Evolutionary conservation across 345 rosid species (phyloP).

Genomic region (Dipteronia dyeriana): DNA sequence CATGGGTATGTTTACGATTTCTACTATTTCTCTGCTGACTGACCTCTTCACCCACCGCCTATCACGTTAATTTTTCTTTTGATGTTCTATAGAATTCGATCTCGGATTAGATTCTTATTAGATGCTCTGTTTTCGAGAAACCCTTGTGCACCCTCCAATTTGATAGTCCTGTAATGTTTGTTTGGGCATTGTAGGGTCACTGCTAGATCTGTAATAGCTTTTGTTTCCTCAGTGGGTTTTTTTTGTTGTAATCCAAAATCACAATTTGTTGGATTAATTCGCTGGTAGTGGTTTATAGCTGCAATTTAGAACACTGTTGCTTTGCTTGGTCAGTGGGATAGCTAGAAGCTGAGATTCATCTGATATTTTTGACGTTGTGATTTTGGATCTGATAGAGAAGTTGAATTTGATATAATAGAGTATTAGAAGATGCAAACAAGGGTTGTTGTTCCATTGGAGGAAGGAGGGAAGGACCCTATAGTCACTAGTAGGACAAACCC

Average conservation of each 20-base stretch:
- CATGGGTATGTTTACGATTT: slow-evolving; percentile 2
- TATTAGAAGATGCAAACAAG: slow-evolving; percentile 54
- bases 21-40: background rate
- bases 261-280: background rate
- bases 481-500: slow-evolving; percentile 41
- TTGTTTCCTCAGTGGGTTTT: background rate
- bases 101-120: background rate
- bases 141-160: slow-evolving; percentile 13
- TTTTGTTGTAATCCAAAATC: background rate
- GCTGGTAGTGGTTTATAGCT: background rate
- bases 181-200: slow-evolving; percentile 3
- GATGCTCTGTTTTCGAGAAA: background rate
- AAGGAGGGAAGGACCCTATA: slow-evolving; percentile 67
- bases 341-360: background rate
- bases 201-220: slow-evolving; percentile 28
- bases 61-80: slow-evolving; percentile 1
- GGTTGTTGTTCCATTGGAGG: slow-evolving; percentile 58
- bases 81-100: slow-evolving; percentile 4
- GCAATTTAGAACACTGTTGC: background rate
- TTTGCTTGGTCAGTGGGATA: background rate
- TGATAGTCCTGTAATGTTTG: slow-evolving; percentile 2
- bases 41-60: background rate
- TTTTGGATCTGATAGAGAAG: slow-evolving; percentile 24
- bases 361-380: background rate
- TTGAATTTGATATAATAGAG: slow-evolving; percentile 17